Conservation (phyloP, 208 protist genomes). For the Naegleria lovaniensis region DNA sequence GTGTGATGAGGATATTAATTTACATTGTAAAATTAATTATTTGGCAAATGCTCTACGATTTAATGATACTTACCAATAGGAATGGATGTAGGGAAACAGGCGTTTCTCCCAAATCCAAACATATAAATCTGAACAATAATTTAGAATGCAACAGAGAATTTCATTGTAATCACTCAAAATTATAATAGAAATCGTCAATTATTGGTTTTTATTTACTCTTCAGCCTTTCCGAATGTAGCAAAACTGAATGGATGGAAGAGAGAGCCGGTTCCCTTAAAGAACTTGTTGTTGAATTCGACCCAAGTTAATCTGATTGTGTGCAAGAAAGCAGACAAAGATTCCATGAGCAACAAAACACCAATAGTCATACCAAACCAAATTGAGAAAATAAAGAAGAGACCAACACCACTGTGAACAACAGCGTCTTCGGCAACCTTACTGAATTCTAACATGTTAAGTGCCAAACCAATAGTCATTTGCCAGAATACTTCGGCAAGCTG, state of each 20-base stretch:
- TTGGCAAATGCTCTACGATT: neutral
- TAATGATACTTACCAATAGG: too few relatives aligned
- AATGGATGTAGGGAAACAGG: too few relatives aligned
- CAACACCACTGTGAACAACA: constrained; percentile 65
- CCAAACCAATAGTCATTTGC: constrained; percentile 41
- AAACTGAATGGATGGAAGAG: constrained; percentile 80
- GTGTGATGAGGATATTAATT: neutral
- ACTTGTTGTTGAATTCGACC: constrained; percentile 96
- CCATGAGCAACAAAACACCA: constrained; percentile 95
- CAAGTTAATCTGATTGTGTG: constrained; percentile 96
- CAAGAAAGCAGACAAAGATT: constrained; percentile 96
- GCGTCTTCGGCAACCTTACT: constrained; percentile 22
- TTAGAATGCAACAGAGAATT: too few relatives aligned
- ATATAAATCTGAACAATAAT: too few relatives aligned
- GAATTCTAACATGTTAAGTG: neutral
- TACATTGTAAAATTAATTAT: constrained; percentile 13
- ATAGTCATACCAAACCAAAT: constrained; percentile 88
- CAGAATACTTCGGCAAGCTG: constrained; percentile 85
- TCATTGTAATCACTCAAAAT: too few relatives aligned
- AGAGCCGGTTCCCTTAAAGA: constrained; percentile 85
- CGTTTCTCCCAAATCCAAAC: too few relatives aligned
- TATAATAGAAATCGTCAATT: too few relatives aligned
- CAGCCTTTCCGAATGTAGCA: constrained; percentile 12
- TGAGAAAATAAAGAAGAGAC: constrained; percentile 51
- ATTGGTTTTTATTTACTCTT: neutral